These are phyloP conservation scores for Nasturtium officinale DNA, from an alignment of 345 rosid genomes.

Conservation along the genomic window DNA sequence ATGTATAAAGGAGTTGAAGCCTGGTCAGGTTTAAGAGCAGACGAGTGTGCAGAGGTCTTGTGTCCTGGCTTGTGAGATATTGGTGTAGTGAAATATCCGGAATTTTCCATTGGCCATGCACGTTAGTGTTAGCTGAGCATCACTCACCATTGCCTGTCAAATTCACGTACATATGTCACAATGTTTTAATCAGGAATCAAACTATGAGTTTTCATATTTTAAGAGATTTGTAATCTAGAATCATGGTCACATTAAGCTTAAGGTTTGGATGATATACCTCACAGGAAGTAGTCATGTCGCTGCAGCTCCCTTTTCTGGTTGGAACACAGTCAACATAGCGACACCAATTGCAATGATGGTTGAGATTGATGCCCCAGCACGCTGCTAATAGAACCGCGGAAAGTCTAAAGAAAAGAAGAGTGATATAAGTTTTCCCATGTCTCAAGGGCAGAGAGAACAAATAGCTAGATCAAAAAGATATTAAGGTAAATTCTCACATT, in stretches of 20 bases:
- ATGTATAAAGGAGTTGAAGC: slow-evolving; percentile 7
- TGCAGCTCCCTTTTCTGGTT: slow-evolving; percentile 73
- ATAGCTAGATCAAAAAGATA: background rate
- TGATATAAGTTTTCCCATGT: slow-evolving; percentile 10
- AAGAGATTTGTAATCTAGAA: background rate
- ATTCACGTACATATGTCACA: slow-evolving; percentile 4
- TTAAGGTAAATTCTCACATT: slow-evolving; percentile 54
- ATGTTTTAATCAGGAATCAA: background rate
- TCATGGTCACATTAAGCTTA: slow-evolving; percentile 7
- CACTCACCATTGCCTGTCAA: slow-evolving; percentile 59
- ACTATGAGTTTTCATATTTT: background rate
- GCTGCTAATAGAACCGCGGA: slow-evolving; percentile 55
- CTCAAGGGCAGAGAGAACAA: background rate
- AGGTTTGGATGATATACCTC: slow-evolving; percentile 51
- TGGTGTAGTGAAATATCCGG: slow-evolving; percentile 61
- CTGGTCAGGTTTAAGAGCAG: slow-evolving; percentile 50
- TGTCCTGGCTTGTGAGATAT: slow-evolving; percentile 61
- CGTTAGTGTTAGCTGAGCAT: slow-evolving; percentile 65
- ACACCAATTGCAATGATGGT: slow-evolving; percentile 73
- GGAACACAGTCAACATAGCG: slow-evolving; percentile 69
- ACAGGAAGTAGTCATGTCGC: slow-evolving; percentile 60
- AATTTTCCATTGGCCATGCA: slow-evolving; percentile 69
- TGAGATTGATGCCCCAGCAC: slow-evolving; percentile 55
- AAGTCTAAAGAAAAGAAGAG: slow-evolving; percentile 42
- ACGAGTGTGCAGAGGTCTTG: slow-evolving; percentile 74